These are phyloP conservation scores for Starmera dryadoides DNA, from an alignment of 805 yeast genomes.

Conservation along the genomic window DNA sequence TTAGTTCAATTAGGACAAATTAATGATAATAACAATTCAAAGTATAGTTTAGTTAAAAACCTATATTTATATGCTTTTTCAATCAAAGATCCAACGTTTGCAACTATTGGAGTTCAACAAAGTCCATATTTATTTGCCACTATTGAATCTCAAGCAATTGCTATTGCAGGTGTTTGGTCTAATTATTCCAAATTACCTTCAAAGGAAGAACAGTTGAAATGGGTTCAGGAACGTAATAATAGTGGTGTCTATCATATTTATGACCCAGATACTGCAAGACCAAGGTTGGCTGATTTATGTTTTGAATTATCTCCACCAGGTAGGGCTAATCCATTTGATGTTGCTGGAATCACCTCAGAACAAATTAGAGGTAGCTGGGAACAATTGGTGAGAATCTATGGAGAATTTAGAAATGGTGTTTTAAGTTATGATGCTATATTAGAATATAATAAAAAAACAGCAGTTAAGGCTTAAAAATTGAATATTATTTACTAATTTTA, in stretches of 20 bases:
- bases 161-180: constrained; percentile 44
- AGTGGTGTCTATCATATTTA: constrained; percentile 2
- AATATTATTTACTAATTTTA: too few relatives aligned
- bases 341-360: neutral
- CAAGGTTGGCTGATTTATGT: constrained; percentile 19
- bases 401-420: neutral
- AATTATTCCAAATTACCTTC: constrained; percentile 28
- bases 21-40: neutral
- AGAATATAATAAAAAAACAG: neutral
- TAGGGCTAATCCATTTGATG: constrained; percentile 19
- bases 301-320: constrained; percentile 17
- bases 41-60: constrained; percentile 14
- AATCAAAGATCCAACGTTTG: constrained; percentile 36
- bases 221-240: constrained; percentile 19
- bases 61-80: constrained; percentile 28
- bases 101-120: constrained; percentile 32
- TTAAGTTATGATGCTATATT: neutral
- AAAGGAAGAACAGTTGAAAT: constrained; percentile 25
- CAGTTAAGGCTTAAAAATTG: neutral
- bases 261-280: constrained; percentile 20
- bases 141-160: constrained; percentile 40
- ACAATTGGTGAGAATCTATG: neutral
- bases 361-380: constrained; percentile 1
- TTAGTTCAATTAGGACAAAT: neutral
- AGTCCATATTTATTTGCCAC: constrained; percentile 38